Conservation (phyloP, 768 basidiomycete genomes). For the Hebeloma cylindrosporum region DNA sequence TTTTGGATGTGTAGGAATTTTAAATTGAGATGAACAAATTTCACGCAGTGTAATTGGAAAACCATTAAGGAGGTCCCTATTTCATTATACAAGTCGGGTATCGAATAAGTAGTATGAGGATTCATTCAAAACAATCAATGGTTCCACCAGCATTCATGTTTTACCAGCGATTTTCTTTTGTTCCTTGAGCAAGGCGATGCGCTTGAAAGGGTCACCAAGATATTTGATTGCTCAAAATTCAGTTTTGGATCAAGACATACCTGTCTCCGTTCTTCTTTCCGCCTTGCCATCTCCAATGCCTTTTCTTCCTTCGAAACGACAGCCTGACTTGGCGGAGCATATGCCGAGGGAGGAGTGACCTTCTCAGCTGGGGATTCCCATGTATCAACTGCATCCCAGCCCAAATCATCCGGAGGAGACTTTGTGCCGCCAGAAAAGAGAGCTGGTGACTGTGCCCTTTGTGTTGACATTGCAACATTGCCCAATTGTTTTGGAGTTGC, state of each 20-base stretch:
- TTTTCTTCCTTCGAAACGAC: slow-evolving; percentile 86
- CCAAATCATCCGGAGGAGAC: slow-evolving; percentile 18
- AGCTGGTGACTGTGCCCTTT: slow-evolving; percentile 17
- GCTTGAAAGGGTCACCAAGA: slow-evolving; percentile 41
- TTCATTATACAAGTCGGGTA: too few species aligned
- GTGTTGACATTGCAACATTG: slow-evolving; percentile 1
- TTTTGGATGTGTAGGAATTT: too few species aligned
- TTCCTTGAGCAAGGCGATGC: slow-evolving; percentile 78
- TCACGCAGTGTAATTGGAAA: too few species aligned
- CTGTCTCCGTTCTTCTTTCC: slow-evolving; percentile 91
- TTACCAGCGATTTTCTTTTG: slow-evolving; percentile 62
- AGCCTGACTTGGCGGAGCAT: slow-evolving; percentile 33
- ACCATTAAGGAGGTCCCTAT: too few species aligned
- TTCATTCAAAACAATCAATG: too few species aligned
- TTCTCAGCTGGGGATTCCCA: slow-evolving; percentile 22
- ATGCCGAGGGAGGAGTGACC: background rate
- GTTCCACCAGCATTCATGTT: slow-evolving; percentile 18
- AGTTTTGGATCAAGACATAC: slow-evolving; percentile 39
- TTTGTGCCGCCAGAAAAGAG: slow-evolving; percentile 19
- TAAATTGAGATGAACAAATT: too few species aligned
- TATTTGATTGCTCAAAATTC: background rate
- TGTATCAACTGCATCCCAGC: slow-evolving; percentile 26
- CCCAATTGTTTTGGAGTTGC: background rate
- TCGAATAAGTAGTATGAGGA: too few species aligned
- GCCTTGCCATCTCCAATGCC: slow-evolving; percentile 86